Evolutionary conservation across 2,329 filamentous ascomycete species (phyloP).

Genomic region (Akanthomyces muscarius): DNA sequence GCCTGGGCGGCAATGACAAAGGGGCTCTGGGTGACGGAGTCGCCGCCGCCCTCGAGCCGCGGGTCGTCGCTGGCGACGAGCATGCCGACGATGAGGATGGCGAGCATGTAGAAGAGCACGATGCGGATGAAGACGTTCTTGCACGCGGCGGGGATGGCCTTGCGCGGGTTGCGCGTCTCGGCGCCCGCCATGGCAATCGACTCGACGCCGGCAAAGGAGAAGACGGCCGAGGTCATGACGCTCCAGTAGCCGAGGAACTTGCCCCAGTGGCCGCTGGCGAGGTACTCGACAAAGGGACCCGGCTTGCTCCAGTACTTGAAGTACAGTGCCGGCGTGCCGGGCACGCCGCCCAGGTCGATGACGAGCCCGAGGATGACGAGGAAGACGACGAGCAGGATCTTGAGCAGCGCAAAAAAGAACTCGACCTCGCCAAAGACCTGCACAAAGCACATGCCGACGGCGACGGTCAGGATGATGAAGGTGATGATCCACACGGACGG

Average conservation of each 20-base stretch:
- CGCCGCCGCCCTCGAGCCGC: conserved; percentile 44
- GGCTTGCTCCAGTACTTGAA: conserved; percentile 68
- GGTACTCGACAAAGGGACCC: conserved; percentile 63
- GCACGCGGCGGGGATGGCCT: conserved; percentile 52
- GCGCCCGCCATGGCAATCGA: conserved; percentile 59
- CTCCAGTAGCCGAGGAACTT: conserved; percentile 64
- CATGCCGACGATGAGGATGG: conserved; percentile 66
- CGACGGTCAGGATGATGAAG: conserved; percentile 50
- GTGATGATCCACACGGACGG: conserved; percentile 46
- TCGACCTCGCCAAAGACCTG: conserved; percentile 59
- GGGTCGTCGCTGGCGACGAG: conserved; percentile 58
- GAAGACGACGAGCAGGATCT: conserved; percentile 58
- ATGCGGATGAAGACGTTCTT: conserved; percentile 56
- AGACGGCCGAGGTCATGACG: conserved; percentile 60
- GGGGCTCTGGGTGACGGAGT: conserved; percentile 47
- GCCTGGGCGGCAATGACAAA: conserved; percentile 69
- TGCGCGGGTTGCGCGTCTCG: conserved; percentile 53
- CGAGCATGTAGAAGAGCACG: conserved; percentile 58
- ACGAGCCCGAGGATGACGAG: conserved; percentile 59
- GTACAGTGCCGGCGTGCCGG: conserved; percentile 55
- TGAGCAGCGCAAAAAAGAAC: conserved; percentile 48
- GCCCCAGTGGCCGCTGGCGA: conserved; percentile 55
- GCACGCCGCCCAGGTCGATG: conserved; percentile 59
- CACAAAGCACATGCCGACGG: conserved; percentile 55
- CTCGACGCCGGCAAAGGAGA: conserved; percentile 64